phyloP scores from a whole-genome alignment of 192 early-diverging fungal genomes.

The Chytriomyces confervae region DNA sequence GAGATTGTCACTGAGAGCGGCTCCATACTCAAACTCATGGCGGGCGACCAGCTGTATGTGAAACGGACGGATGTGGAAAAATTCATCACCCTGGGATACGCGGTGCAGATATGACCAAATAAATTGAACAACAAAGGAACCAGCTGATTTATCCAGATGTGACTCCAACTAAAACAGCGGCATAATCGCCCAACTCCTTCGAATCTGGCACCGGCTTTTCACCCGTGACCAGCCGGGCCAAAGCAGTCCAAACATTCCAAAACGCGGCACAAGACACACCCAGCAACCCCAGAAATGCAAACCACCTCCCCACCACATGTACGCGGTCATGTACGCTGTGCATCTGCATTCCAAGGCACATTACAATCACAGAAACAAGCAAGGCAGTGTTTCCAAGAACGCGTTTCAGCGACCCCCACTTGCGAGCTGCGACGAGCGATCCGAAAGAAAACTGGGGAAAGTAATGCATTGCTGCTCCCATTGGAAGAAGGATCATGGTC shows the following conservation, averaged over 20 bases:
- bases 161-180: constrained; percentile 1
- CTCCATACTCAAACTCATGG: constrained; percentile 68
- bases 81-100: constrained; percentile 82
- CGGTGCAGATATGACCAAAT: constrained; percentile 68
- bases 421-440: constrained; percentile 8
- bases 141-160: background rate
- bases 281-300: background rate
- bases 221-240: background rate
- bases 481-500: background rate
- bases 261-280: background rate
- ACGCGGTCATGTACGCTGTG: background rate
- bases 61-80: constrained; percentile 87
- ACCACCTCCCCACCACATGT: background rate
- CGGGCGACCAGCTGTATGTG: constrained; percentile 86
- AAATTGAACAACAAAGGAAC: background rate
- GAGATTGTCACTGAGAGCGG: constrained; percentile 91
- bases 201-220: background rate
- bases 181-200: background rate
- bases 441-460: constrained; percentile 21
- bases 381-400: background rate
- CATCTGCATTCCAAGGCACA: background rate
- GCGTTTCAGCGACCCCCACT: background rate
- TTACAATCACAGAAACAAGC: background rate
- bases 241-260: background rate
- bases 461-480: constrained; percentile 13